Evolutionary conservation across 768 basidiomycete species (phyloP).

Genomic region (Pleurotus tuber-regium): DNA sequence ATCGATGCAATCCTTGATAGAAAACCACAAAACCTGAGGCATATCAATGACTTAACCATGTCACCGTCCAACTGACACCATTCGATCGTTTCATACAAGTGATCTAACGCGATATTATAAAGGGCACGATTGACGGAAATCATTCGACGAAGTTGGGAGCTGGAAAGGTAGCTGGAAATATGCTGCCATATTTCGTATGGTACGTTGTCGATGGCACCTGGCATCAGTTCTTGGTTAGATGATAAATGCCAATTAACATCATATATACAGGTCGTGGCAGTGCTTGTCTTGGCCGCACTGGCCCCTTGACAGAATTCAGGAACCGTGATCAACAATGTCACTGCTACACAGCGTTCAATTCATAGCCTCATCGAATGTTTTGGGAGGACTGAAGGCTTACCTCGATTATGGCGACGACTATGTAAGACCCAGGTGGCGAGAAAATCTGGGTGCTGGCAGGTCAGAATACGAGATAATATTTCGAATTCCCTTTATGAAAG

Average conservation of each 20-base stretch:
- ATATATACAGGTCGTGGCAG: too few species aligned
- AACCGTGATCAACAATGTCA: too few species aligned
- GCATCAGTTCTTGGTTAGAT: background rate
- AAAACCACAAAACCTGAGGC: background rate
- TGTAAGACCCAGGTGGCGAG: too few species aligned
- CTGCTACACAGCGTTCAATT: too few species aligned
- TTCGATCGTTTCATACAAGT: background rate
- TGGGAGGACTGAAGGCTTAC: too few species aligned
- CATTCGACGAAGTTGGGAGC: background rate
- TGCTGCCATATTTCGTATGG: constrained; percentile 8
- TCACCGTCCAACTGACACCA: background rate
- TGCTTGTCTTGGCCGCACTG: too few species aligned
- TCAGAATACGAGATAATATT: too few species aligned
- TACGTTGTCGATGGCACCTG: background rate
- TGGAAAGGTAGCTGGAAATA: background rate
- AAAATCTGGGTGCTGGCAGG: too few species aligned
- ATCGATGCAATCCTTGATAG: background rate
- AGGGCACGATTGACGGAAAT: constrained; percentile 1
- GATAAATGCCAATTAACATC: background rate
- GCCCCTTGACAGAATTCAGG: too few species aligned
- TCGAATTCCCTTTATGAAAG: too few species aligned
- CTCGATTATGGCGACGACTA: too few species aligned
- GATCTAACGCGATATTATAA: background rate
- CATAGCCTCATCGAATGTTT: too few species aligned
- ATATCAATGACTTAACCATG: background rate